phyloP scores from a whole-genome alignment of 1,284 basidiomycete species.

The Ustilago hordei region DNA sequence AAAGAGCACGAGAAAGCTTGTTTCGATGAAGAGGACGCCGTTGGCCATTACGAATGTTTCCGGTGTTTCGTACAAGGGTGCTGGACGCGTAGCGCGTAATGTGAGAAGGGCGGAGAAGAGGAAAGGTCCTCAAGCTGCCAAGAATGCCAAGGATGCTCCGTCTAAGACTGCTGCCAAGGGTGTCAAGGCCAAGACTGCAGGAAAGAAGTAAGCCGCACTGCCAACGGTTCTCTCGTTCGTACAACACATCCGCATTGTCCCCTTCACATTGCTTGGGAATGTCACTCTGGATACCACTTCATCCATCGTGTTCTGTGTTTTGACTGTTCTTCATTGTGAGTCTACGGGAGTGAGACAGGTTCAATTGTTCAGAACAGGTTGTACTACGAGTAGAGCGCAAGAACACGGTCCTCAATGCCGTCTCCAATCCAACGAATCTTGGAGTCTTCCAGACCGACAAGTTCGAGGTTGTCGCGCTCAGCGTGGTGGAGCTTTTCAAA shows the following conservation, averaged over 20 bases:
- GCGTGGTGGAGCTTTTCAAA: conserved; percentile 89
- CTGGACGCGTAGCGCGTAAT: conserved; percentile 44
- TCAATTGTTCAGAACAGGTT: not conserved
- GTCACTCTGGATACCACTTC: conserved; percentile 22
- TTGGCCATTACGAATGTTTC: conserved; percentile 45
- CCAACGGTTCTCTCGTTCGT: not conserved
- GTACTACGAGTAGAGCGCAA: conserved; percentile 55
- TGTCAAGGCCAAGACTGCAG: not conserved
- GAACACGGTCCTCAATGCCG: conserved; percentile 65
- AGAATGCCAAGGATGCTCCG: not conserved
- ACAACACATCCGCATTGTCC: not conserved
- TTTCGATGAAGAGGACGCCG: conserved; percentile 16
- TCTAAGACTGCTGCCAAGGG: conserved; percentile 4
- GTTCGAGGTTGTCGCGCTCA: conserved; percentile 91
- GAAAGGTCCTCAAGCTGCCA: conserved; percentile 9
- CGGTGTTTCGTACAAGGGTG: conserved; percentile 55
- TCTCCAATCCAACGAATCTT: conserved; percentile 64
- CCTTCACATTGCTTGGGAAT: not conserved
- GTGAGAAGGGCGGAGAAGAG: conserved; percentile 48
- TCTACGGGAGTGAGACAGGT: not conserved
- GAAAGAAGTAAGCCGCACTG: conserved; percentile 4
- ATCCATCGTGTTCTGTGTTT: not conserved
- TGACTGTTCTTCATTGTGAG: conserved; percentile 1
- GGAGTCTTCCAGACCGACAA: conserved; percentile 75
- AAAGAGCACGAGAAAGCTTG: conserved; percentile 18